Evolutionary conservation across 495 filamentous ascomycete genomes (phyloP), one percentile per base, ranked within the genome.

Genomic region (Hypoxylon fuscum): DNA sequence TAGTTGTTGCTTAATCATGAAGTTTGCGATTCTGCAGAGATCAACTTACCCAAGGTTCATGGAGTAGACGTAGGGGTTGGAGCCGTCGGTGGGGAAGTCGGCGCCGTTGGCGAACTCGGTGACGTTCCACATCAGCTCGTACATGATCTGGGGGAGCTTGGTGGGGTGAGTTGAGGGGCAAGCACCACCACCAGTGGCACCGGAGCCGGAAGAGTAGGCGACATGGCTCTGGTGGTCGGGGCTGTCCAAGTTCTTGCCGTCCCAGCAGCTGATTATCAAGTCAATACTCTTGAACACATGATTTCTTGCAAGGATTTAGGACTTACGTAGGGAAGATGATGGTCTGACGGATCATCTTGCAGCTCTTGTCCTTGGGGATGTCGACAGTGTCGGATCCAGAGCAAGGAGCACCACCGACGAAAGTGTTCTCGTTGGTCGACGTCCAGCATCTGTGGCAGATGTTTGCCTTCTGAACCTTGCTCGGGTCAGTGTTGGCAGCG

Each of bases 81-180:
- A 77, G 60, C 74, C 74, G 71, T 78, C 70, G 32, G 74, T 76
- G 62, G 83, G 82, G 84, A 86, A 89, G 55, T 74, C 70, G 72
- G 68, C 58, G 68, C 76, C 72, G 69, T 86, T 77, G 34, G 77
- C 73, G 66, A 87, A 89, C 22, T 71, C 71, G 45, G 78, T 73
- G 15, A 84, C 82, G 70, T 85, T 78, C 76, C 83, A 92, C 70
- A 85, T 81, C 60, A 90, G 76, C 75, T 91, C 89, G 71, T 87
- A 86, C 76, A 91, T 90, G 68, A 91, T 75, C 46, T 86, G 85
- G 51, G 85, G 78, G 3, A 89, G 75, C 65, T 85, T 87, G 55
- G 84, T 79, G 34, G 88, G 87, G 72, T 90, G 89, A 2, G 75
- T 79, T 4, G 74, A 63, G 0, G 87, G 87, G 73, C 88, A 90